phyloP scores from a whole-genome alignment of 345 rosid genomes.

The Iberis pinnata region DNA sequence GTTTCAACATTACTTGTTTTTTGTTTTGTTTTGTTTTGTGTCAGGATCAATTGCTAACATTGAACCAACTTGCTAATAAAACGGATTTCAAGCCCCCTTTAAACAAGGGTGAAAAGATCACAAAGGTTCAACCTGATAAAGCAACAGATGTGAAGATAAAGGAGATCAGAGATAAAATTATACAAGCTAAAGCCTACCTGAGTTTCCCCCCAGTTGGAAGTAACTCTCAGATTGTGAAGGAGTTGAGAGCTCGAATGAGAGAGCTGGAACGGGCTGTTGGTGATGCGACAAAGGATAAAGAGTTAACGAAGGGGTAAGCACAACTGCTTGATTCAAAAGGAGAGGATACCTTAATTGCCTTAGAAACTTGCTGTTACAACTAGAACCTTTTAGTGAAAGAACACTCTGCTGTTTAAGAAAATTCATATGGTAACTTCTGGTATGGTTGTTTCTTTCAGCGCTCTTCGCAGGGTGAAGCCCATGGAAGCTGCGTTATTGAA shows the following conservation, averaged over 20 bases:
- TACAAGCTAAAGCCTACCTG: slow-evolving; percentile 73
- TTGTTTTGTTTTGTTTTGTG: slow-evolving; percentile 19
- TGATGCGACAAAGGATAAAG: slow-evolving; percentile 57
- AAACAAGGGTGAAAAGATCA: slow-evolving; percentile 41
- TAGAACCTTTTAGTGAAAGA: slow-evolving; percentile 9
- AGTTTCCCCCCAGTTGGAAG: slow-evolving; percentile 55
- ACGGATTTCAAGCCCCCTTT: slow-evolving; percentile 27
- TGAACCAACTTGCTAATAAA: slow-evolving; percentile 29
- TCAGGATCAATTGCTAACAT: slow-evolving; percentile 36
- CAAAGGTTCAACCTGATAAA: slow-evolving; percentile 21
- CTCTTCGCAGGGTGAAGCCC: slow-evolving; percentile 54
- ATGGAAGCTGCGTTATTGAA: slow-evolving; percentile 53
- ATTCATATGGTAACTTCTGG: slow-evolving; percentile 14
- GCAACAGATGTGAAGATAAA: slow-evolving; percentile 52
- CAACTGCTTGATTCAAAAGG: not conserved
- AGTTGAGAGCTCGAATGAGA: slow-evolving; percentile 58
- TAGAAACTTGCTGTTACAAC: not conserved
- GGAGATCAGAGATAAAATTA: slow-evolving; percentile 70
- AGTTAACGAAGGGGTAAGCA: slow-evolving; percentile 66
- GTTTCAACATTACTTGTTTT: not conserved
- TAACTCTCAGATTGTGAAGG: slow-evolving; percentile 63
- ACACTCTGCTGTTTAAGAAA: slow-evolving; percentile 4
- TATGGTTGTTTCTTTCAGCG: slow-evolving; percentile 41
- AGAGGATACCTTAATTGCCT: slow-evolving; percentile 7
- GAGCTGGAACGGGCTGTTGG: slow-evolving; percentile 62